Evolutionary conservation across 805 yeast genomes (phyloP).

Genomic region (Candida loeiensis): DNA sequence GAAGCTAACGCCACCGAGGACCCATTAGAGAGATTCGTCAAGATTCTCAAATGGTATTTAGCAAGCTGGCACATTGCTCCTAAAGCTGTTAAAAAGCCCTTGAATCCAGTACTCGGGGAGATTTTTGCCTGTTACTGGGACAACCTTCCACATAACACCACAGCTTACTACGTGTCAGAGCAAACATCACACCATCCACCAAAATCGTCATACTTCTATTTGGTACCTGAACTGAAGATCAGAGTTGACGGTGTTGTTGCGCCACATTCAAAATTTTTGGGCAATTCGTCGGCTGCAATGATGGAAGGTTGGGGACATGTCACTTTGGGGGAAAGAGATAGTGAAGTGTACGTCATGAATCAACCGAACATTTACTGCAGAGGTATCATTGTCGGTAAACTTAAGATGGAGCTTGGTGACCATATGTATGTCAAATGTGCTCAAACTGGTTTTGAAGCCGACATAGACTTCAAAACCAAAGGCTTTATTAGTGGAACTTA

Average conservation of each 20-base stretch:
- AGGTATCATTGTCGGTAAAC: slow-evolving; percentile 86
- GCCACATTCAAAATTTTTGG: slow-evolving; percentile 85
- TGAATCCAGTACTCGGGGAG: slow-evolving; percentile 93
- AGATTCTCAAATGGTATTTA: slow-evolving; percentile 83
- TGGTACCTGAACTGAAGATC: slow-evolving; percentile 75
- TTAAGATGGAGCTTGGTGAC: slow-evolving; percentile 90
- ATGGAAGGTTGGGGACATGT: slow-evolving; percentile 88
- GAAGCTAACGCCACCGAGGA: slow-evolving; percentile 62
- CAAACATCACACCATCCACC: slow-evolving; percentile 99
- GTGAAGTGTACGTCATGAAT: slow-evolving; percentile 77
- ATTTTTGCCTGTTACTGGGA: slow-evolving; percentile 92
- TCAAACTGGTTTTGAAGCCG: slow-evolving; percentile 57
- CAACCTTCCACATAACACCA: slow-evolving; percentile 57
- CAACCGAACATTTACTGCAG: slow-evolving; percentile 96
- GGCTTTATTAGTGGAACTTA: slow-evolving; percentile 92
- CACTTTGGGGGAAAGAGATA: slow-evolving; percentile 58
- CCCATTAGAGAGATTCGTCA: slow-evolving; percentile 64
- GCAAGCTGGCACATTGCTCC: slow-evolving; percentile 99
- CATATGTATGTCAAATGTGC: slow-evolving; percentile 74
- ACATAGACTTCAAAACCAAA: slow-evolving; percentile 90
- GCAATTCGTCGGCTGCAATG: slow-evolving; percentile 94
- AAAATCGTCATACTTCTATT: slow-evolving; percentile 86
- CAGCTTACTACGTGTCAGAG: slow-evolving; percentile 84
- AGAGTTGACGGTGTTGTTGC: slow-evolving; percentile 85
- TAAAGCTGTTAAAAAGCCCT: slow-evolving; percentile 95